These are phyloP conservation scores for Eleusine coracana DNA, from an alignment of 176 grass and related monocot species.

Conservation along the genomic window DNA sequence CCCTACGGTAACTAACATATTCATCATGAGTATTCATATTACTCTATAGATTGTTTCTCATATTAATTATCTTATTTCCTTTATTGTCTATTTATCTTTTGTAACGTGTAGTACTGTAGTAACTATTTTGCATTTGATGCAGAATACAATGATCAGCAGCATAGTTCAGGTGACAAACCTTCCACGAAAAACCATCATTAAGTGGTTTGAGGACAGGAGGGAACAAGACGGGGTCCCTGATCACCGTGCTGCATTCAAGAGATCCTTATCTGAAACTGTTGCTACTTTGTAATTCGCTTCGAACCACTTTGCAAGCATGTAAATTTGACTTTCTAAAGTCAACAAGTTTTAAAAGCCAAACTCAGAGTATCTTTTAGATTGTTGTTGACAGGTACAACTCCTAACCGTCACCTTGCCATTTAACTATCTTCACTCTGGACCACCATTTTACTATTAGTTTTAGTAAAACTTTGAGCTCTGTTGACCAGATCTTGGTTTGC, in stretches of 20 bases:
- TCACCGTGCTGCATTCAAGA: conserved; percentile 48
- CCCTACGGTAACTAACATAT: conserved; percentile 68
- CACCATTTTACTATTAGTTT: conserved; percentile 44
- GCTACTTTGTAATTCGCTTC: conserved; percentile 48
- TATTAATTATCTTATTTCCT: not conserved
- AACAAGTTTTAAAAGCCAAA: conserved; percentile 22
- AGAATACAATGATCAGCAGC: conserved; percentile 89
- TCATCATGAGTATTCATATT: conserved; percentile 25
- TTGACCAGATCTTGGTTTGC: conserved; percentile 48
- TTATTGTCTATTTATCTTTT: conserved; percentile 2
- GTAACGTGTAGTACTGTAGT: not conserved
- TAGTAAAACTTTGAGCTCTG: conserved; percentile 23
- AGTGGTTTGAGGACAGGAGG: conserved; percentile 96
- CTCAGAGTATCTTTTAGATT: conserved; percentile 35
- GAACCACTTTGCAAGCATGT: conserved; percentile 34
- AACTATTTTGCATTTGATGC: conserved; percentile 41
- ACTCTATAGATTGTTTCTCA: not conserved
- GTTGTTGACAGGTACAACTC: conserved; percentile 52
- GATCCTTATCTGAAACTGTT: conserved; percentile 55
- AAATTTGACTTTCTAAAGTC: conserved; percentile 44
- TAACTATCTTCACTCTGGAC: conserved; percentile 45
- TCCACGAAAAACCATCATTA: conserved; percentile 72
- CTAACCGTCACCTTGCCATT: conserved; percentile 45
- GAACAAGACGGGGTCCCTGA: conserved; percentile 66
- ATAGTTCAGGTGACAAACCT: conserved; percentile 93